Conservation (phyloP, 768 basidiomycete species). For the Trametes sanguinea region DNA sequence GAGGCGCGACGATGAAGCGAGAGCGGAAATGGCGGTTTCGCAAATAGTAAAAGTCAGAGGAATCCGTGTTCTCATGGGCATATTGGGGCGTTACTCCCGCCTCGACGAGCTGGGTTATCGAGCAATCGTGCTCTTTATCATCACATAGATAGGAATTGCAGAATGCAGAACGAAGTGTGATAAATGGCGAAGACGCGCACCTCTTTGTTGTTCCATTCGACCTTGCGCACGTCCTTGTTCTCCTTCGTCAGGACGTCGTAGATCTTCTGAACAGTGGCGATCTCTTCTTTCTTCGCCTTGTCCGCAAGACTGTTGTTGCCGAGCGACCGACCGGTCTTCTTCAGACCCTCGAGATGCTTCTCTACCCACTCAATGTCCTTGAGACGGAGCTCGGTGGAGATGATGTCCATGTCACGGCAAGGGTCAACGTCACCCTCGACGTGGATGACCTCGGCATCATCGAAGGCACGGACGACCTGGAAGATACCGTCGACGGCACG, state of each 20-base stretch:
- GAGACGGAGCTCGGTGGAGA: slow-evolving; percentile 87
- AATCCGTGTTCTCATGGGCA: slow-evolving; percentile 45
- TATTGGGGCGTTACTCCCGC: slow-evolving; percentile 87
- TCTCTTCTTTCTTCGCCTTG: slow-evolving; percentile 95
- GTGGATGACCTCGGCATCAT: slow-evolving; percentile 99
- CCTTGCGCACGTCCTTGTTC: slow-evolving; percentile 88
- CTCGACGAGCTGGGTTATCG: slow-evolving; percentile 92
- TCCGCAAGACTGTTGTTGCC: slow-evolving; percentile 83
- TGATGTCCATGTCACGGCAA: slow-evolving; percentile 95
- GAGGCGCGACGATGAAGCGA: too few relatives aligned
- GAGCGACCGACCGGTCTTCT: slow-evolving; percentile 70
- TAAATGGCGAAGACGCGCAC: slow-evolving; percentile 43
- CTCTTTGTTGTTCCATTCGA: slow-evolving; percentile 96
- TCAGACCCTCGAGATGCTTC: slow-evolving; percentile 79
- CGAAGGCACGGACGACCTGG: slow-evolving; percentile 96
- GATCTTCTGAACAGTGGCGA: slow-evolving; percentile 86
- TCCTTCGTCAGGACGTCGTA: slow-evolving; percentile 77
- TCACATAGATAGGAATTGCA: not conserved
- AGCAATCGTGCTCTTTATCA: not conserved
- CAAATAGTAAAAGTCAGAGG: slow-evolving; percentile 15
- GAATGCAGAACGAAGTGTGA: not conserved
- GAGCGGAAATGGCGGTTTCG: not conserved
- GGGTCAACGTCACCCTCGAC: slow-evolving; percentile 99
- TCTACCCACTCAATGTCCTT: slow-evolving; percentile 99
- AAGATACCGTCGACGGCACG: slow-evolving; percentile 99